These are phyloP conservation scores for Trichomonascus vanleenenianus DNA, from an alignment of 805 yeast species.

Conservation along the genomic window DNA sequence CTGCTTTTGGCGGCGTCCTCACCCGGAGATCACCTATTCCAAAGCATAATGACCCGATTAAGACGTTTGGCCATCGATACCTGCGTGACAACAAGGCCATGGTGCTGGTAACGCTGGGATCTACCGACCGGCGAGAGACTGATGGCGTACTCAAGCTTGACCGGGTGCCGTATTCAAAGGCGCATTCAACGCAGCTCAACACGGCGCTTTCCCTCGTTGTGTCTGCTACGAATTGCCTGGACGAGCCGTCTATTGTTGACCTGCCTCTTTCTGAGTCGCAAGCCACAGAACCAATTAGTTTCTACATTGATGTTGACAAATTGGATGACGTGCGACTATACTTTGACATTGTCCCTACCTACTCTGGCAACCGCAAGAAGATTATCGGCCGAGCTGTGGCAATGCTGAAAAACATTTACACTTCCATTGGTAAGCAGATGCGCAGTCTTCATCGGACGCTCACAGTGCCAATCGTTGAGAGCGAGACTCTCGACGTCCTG, in stretches of 20 bases:
- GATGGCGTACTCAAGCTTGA: slow-evolving; percentile 59
- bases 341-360: slow-evolving; percentile 88
- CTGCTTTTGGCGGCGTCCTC: neutral
- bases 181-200: slow-evolving; percentile 76
- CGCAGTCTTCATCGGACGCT: slow-evolving; percentile 58
- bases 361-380: slow-evolving; percentile 37
- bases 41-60: slow-evolving; percentile 43
- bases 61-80: slow-evolving; percentile 79
- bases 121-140: slow-evolving; percentile 63
- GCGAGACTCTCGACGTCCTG: slow-evolving; percentile 60
- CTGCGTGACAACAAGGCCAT: slow-evolving; percentile 57
- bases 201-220: slow-evolving; percentile 76
- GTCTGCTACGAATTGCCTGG: slow-evolving; percentile 33
- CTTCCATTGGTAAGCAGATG: slow-evolving; percentile 60
- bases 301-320: slow-evolving; percentile 48
- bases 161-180: slow-evolving; percentile 65
- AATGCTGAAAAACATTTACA: slow-evolving; percentile 48
- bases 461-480: slow-evolving; percentile 70
- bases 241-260: slow-evolving; percentile 59
- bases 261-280: slow-evolving; percentile 74
- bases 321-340: slow-evolving; percentile 41
- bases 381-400: slow-evolving; percentile 83
- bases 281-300: slow-evolving; percentile 57
- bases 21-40: neutral
- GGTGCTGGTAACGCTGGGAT: slow-evolving; percentile 76